Evolutionary conservation across 495 filamentous ascomycete genomes (phyloP), one percentile per base, ranked within the genome.

Genomic region (Aspergillus wentii): DNA sequence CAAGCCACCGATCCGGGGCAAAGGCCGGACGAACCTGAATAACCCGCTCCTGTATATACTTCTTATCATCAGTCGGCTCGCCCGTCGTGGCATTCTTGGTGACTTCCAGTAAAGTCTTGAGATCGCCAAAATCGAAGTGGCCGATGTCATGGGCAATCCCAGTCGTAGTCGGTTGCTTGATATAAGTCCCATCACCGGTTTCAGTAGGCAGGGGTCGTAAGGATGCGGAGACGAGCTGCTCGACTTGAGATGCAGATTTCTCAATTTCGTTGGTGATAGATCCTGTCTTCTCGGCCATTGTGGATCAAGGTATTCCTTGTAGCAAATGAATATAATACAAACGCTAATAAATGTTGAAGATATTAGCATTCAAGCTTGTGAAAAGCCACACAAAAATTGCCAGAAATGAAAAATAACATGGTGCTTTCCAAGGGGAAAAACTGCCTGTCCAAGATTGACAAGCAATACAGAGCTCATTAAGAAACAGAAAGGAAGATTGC

Each of bases 31-130:
- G 22, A 31, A 71, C 60, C 53, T 72, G 57, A 35, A 79, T 68
- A 27, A 79, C 46, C 17, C 62, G 57, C 45, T 80, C 76, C 73
- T 77, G 79, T 8, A 73, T 56, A 44, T 78, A 80, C 3, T 66
- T 56, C 60, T 88, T 89, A 62, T 96, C 90, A 44, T 96, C 82
- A 14, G 94, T 78, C 4, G 88, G 86, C 33, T 92, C 82, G 8
- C 86, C 83, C 15, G 82, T 83, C 61, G 90, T 86, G 41, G 75
- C 74, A 51, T 83, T 83, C 44, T 71, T 74, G n/a, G 57, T 44
- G 16, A 72, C 43, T 10, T 77, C 66, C n/a, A 65, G 49, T 30
- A 78, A 40, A 8, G 66, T 67, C 34, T 64, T 62, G 31, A 70
- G 41, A 45, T 75, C 66, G 10, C 51, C 44, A 16, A 66, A 39